Conservation (phyloP, 805 yeast genomes). For the Ogataea angusta region DNA sequence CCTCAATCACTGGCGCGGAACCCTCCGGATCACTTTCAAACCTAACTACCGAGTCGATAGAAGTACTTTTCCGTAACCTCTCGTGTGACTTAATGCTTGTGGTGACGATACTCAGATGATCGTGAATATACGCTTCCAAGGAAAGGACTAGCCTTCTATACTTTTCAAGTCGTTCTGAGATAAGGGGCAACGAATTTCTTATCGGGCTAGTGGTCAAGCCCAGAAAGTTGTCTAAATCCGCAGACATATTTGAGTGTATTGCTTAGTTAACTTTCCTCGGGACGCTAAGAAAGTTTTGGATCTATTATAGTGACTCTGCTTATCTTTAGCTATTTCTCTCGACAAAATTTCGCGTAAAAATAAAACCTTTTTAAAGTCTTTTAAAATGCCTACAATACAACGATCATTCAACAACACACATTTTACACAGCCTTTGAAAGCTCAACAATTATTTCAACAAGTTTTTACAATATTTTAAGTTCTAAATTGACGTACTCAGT, state of each 20-base stretch:
- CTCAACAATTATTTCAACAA: constrained; percentile 14
- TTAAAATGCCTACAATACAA: too few relatives aligned
- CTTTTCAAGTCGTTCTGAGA: constrained; percentile 29
- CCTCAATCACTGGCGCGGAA: constrained; percentile 22
- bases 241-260: not conserved
- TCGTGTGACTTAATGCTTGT: constrained; percentile 25
- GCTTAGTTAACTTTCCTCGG: not conserved
- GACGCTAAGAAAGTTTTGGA: not conserved
- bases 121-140: constrained; percentile 25
- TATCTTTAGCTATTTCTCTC: too few relatives aligned
- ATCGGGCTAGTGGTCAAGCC: not conserved
- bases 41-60: constrained; percentile 24
- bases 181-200: constrained; percentile 29
- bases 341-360: too few relatives aligned
- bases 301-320: too few relatives aligned
- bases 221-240: not conserved
- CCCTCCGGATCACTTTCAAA: constrained; percentile 30
- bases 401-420: not conserved
- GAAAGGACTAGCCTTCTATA: constrained; percentile 25
- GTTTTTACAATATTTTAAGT: not conserved
- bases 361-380: too few relatives aligned
- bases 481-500: too few relatives aligned
- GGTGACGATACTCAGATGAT: constrained; percentile 24
- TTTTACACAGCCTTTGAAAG: not conserved
- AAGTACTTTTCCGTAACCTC: constrained; percentile 21